These are phyloP conservation scores for Neonectria magnoliae DNA, from an alignment of 2,329 filamentous ascomycete species.

Conservation along the genomic window DNA sequence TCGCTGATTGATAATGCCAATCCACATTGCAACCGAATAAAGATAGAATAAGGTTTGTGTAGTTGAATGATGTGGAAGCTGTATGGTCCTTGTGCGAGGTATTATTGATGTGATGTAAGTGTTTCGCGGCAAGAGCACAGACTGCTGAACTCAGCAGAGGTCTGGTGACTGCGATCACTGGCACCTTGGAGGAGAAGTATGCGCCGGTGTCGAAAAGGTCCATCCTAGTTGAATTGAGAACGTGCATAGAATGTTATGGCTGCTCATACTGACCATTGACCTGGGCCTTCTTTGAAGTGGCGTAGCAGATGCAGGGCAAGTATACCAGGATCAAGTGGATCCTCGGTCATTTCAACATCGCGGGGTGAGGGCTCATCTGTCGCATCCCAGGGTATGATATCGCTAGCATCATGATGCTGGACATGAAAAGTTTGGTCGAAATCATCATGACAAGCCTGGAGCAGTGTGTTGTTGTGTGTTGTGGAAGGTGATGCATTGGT, in stretches of 20 bases:
- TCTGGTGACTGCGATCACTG: slow-evolving; percentile 32
- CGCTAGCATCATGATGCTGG: neutral
- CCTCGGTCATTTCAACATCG: neutral
- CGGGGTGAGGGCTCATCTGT: neutral
- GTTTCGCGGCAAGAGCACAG: slow-evolving; percentile 36
- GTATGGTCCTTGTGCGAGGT: neutral
- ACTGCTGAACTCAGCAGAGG: slow-evolving; percentile 31
- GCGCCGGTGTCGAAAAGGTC: slow-evolving; percentile 38
- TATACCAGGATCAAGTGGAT: slow-evolving; percentile 11
- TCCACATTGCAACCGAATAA: slow-evolving; percentile 12
- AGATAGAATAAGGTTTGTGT: neutral
- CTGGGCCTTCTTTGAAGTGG: slow-evolving; percentile 36
- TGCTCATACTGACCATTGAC: slow-evolving; percentile 23
- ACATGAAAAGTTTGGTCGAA: neutral
- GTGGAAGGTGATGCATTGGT: neutral
- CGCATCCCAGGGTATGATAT: neutral
- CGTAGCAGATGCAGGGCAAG: slow-evolving; percentile 25
- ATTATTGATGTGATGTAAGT: slow-evolving; percentile 18
- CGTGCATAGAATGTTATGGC: accelerated
- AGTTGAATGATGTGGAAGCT: neutral
- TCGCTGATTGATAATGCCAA: slow-evolving; percentile 37
- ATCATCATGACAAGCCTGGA: neutral
- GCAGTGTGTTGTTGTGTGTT: neutral
- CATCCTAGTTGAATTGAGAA: slow-evolving; percentile 22
- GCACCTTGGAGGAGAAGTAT: slow-evolving; percentile 39